Conservation (phyloP, 768 basidiomycete genomes). For the Lactarius hatsudake region DNA sequence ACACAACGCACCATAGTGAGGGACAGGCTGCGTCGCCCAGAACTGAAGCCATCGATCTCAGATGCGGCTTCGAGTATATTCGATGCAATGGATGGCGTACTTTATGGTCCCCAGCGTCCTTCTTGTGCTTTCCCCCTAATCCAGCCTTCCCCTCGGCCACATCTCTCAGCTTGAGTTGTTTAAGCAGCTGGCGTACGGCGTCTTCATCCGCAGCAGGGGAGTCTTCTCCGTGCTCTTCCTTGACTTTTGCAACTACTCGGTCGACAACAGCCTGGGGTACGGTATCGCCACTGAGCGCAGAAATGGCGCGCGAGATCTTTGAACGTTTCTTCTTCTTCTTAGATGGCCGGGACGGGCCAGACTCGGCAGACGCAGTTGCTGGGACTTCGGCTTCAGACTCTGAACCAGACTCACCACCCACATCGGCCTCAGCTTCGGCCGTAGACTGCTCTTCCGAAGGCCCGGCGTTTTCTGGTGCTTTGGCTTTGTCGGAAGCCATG, state of each 20-base stretch:
- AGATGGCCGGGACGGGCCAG: slow-evolving; percentile 40
- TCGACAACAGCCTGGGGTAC: slow-evolving; percentile 67
- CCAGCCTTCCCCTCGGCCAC: slow-evolving; percentile 80
- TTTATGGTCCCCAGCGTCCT: slow-evolving; percentile 87
- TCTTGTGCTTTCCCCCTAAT: slow-evolving; percentile 69
- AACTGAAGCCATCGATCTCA: slow-evolving; percentile 52
- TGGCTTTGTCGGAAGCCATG: slow-evolving; percentile 18
- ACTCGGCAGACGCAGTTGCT: slow-evolving; percentile 23
- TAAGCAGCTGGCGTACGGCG: slow-evolving; percentile 63
- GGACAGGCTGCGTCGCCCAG: slow-evolving; percentile 97
- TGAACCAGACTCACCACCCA: slow-evolving; percentile 11
- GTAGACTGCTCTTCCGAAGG: slow-evolving; percentile 1
- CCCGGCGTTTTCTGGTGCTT: slow-evolving; percentile 7
- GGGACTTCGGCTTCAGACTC: slow-evolving; percentile 13
- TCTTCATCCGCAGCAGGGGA: slow-evolving; percentile 49
- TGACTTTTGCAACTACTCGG: slow-evolving; percentile 57
- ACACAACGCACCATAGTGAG: slow-evolving; percentile 61
- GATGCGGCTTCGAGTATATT: slow-evolving; percentile 5
- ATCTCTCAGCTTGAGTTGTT: slow-evolving; percentile 83
- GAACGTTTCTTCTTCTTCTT: slow-evolving; percentile 90
- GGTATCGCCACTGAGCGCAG: slow-evolving; percentile 50
- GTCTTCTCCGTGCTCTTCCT: slow-evolving; percentile 39
- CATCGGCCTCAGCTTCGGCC: slow-evolving; percentile 4
- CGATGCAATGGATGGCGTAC: slow-evolving; percentile 41
- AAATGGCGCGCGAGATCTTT: slow-evolving; percentile 55